Evolutionary conservation across 805 yeast genomes (phyloP).

Genomic region (Sugiyamaella marilandica): DNA sequence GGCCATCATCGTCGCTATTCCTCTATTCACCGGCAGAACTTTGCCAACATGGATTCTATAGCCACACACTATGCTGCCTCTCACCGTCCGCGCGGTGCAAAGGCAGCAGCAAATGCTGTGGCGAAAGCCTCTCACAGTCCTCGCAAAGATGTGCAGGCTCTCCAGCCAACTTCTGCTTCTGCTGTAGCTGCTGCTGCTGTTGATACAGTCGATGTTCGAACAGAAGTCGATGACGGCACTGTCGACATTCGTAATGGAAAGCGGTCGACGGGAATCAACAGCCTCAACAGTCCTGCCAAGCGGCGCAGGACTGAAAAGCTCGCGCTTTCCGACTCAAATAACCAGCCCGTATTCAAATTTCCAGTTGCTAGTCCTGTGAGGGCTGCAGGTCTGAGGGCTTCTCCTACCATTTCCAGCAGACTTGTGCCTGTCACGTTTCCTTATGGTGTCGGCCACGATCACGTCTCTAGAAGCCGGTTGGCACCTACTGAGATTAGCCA

Average conservation of each 20-base stretch:
- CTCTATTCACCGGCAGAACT: constrained; percentile 24
- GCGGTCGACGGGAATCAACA: neutral
- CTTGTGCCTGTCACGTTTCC: neutral
- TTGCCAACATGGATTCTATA: constrained; percentile 27
- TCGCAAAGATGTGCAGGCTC: too few species aligned
- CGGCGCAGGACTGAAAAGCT: constrained; percentile 12
- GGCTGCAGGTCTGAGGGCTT: neutral
- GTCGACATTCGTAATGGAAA: constrained; percentile 4
- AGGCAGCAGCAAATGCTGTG: neutral
- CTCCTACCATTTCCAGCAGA: neutral
- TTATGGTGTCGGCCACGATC: too few species aligned
- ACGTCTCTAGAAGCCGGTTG: too few species aligned
- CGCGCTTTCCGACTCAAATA: neutral
- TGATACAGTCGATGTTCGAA: neutral
- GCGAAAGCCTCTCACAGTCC: neutral
- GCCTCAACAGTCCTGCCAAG: constrained; percentile 17
- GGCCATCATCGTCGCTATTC: constrained; percentile 22
- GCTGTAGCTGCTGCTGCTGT: neutral
- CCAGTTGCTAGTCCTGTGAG: neutral
- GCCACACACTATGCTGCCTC: constrained; percentile 16
- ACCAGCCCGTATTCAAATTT: neutral
- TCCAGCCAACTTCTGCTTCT: neutral
- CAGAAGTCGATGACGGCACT: neutral
- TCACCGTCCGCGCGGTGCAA: neutral
- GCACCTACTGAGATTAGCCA: too few species aligned